Percentiles rank a stretch among this genome's conserved stretches.
phyloP scores from a whole-genome alignment of 345 rosid genomes.

The Acer negundo region DNA sequence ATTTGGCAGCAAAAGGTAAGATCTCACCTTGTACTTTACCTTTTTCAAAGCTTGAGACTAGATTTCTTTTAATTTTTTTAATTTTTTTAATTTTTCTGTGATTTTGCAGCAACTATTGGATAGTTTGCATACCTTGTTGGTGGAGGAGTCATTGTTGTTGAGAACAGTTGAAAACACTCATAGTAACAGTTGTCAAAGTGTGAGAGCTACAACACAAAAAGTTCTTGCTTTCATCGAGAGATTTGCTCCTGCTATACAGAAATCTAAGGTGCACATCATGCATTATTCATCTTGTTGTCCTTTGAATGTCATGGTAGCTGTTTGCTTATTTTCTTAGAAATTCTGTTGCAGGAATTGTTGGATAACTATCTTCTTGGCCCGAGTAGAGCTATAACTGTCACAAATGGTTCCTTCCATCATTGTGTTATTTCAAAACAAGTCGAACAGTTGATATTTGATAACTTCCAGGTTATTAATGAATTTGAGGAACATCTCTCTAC shows the following conservation, averaged over 20 bases:
- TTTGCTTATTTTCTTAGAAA: slow-evolving; percentile 24
- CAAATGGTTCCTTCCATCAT: slow-evolving; percentile 35
- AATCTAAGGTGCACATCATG: slow-evolving; percentile 61
- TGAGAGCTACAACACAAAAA: slow-evolving; percentile 48
- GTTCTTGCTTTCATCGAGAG: slow-evolving; percentile 55
- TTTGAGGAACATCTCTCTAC: slow-evolving; percentile 54
- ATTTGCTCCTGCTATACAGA: slow-evolving; percentile 49
- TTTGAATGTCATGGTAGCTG: slow-evolving; percentile 11
- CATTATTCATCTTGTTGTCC: slow-evolving; percentile 13
- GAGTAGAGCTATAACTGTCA: slow-evolving; percentile 38
- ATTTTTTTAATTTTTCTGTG: background rate
- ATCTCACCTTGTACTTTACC: slow-evolving; percentile 17
- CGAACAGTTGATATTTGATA: slow-evolving; percentile 47
- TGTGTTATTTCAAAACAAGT: slow-evolving; percentile 47
- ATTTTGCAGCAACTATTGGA: slow-evolving; percentile 76
- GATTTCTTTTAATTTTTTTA: background rate
- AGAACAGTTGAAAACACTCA: slow-evolving; percentile 59
- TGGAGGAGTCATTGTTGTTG: slow-evolving; percentile 63
- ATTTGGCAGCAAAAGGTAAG: slow-evolving; percentile 88
- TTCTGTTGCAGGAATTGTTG: slow-evolving; percentile 60
- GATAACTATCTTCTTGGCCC: slow-evolving; percentile 58
- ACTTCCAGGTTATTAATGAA: slow-evolving; percentile 63
- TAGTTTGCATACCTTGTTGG: slow-evolving; percentile 47
- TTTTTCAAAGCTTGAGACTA: background rate
- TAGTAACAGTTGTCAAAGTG: slow-evolving; percentile 53